Evolutionary conservation across 169 alveolate genomes (phyloP).

Genomic region (Cryptosporidium ryanae): DNA sequence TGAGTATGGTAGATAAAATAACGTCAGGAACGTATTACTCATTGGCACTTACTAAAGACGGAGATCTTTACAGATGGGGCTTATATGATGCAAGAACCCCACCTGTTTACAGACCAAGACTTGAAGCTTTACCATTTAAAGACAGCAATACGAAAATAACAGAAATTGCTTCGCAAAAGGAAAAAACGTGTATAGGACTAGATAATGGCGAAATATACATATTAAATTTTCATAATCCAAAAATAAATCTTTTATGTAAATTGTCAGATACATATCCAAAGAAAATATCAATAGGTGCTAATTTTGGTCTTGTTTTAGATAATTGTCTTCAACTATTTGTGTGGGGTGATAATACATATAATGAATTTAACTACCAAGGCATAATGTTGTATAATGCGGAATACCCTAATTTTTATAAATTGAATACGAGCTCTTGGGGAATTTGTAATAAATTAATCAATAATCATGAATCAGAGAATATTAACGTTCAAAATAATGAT

Average conservation of each 20-base stretch:
- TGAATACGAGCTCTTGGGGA: slow-evolving; percentile 54
- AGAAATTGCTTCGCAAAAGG: slow-evolving; percentile 34
- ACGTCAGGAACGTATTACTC: slow-evolving; percentile 38
- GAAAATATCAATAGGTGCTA: slow-evolving; percentile 58
- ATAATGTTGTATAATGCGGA: slow-evolving; percentile 15
- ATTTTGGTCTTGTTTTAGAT: slow-evolving; percentile 54
- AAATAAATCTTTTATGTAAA: slow-evolving; percentile 14
- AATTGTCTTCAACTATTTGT: slow-evolving; percentile 32
- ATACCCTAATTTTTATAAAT: slow-evolving; percentile 43
- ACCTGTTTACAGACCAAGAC: slow-evolving; percentile 22
- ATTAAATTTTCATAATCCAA: slow-evolving; percentile 55
- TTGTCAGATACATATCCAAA: slow-evolving; percentile 1
- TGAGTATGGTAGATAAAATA: slow-evolving; percentile 15
- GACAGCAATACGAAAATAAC: slow-evolving; percentile 12
- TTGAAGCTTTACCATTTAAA: slow-evolving; percentile 13
- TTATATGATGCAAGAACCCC: slow-evolving; percentile 35
- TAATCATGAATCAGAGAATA: neutral
- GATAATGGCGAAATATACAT: slow-evolving; percentile 51
- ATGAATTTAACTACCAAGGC: slow-evolving; percentile 40
- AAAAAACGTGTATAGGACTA: slow-evolving; percentile 51
- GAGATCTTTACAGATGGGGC: slow-evolving; percentile 71
- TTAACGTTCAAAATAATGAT: neutral
- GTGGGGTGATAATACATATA: slow-evolving; percentile 72
- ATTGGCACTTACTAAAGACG: slow-evolving; percentile 23
- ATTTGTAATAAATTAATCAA: slow-evolving; percentile 2